Conservation (phyloP, 2,329 filamentous ascomycete genomes). For the Fusarium secorum region DNA sequence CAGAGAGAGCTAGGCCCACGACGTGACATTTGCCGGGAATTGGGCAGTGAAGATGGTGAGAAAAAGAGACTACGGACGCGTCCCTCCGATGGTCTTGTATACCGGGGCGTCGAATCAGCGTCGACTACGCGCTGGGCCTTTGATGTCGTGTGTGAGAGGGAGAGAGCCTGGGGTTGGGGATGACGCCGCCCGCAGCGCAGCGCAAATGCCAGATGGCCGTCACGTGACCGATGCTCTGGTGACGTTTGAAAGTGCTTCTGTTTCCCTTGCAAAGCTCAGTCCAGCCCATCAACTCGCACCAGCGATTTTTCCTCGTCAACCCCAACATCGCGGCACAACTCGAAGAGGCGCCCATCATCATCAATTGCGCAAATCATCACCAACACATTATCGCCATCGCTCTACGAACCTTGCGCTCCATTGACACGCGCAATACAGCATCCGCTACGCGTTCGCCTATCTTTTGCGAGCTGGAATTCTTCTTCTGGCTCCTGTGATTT, state of each 20-base stretch:
- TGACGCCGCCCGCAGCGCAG: constrained; percentile 33
- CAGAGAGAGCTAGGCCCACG: neutral
- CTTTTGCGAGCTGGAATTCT: constrained; percentile 29
- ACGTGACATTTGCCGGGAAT: constrained; percentile 6
- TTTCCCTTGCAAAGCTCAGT: constrained; percentile 32
- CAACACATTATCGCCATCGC: constrained; percentile 43
- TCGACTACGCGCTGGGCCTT: constrained; percentile 21
- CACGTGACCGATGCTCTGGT: constrained; percentile 47
- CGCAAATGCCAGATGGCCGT: constrained; percentile 31
- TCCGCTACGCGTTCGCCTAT: constrained; percentile 43
- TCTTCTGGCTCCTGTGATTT: constrained; percentile 28
- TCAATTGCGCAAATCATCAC: constrained; percentile 47
- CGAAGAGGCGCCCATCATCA: constrained; percentile 43
- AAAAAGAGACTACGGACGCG: constrained; percentile 24
- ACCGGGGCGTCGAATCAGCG: constrained; percentile 34
- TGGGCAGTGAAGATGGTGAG: constrained; percentile 13
- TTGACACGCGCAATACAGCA: constrained; percentile 44
- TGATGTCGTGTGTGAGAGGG: constrained; percentile 27
- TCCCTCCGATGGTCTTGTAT: constrained; percentile 23
- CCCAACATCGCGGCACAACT: constrained; percentile 46
- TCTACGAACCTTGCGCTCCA: constrained; percentile 43
- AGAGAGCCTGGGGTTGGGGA: constrained; percentile 28
- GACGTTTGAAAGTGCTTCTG: constrained; percentile 48
- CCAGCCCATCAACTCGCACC: constrained; percentile 44
- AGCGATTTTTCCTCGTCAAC: constrained; percentile 48